Base-by-base conservation (phyloP, 768 basidiomycete species). In the Suillus placidus region DNA sequence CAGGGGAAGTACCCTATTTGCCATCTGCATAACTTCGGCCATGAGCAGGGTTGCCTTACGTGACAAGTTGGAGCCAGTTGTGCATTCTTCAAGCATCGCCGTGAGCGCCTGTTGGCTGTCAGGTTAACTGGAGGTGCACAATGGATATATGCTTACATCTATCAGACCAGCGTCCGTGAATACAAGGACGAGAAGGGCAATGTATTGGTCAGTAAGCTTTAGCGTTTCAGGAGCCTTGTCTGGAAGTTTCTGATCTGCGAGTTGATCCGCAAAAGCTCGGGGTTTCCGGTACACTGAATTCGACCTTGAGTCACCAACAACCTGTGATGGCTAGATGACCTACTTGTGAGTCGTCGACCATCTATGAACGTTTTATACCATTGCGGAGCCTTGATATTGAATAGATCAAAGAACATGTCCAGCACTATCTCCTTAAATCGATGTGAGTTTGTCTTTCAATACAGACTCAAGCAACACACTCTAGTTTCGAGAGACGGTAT, bases 341-440 rank as follows among this genome's bases (percentile, higher is more conserved):
- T 72, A 95, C 95, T 91, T 3, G 95, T 97, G 62, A 97, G 78
- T 35, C 95, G 84, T 57, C 93, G 87, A 13, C 95, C 95, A 64
- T 91, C 91, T 42, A 97, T 90, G 72, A 97, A 98, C 0, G 93
- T 91, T 71, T 94, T 87, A 74, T 94, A 93, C 95, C 96, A 98
- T 54, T 91, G 91, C 1, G 95, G 93, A 0, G 92, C 85, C 75
- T 93, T 93, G 77, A 99, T 96, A 64, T 95, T 93, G 23, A 99
- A 80, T 20, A 96, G 82, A 67, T 94, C 92, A 71, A 98, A 98
- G 71, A 99, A 92, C 87, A 97, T 91, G 70, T 99, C 94, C 61
- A 99, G 81, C 42, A 98, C 83, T 37, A 95, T 87, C 81, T 98
- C 97, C 96, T 97, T 30, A 70, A 20, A 72, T 54, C 26, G 57